Conservation (phyloP, 2,329 filamentous ascomycete species). For the Neocucurbitaria cava region DNA sequence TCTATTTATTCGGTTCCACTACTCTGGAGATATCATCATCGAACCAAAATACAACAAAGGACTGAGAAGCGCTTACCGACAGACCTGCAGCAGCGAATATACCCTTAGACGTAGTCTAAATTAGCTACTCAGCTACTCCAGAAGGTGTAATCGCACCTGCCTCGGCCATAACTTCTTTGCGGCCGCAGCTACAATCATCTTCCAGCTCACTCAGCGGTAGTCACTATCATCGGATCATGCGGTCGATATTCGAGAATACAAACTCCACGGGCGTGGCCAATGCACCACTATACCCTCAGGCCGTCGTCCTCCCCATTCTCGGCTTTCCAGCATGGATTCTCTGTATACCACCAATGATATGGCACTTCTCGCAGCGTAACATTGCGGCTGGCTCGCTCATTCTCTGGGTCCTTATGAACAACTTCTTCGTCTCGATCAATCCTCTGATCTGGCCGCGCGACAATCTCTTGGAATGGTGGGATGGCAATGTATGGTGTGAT, state of each 20-base stretch:
- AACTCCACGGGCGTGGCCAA: neutral
- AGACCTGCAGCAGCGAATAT: neutral
- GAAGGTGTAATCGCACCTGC: neutral
- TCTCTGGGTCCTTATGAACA: conserved; percentile 62
- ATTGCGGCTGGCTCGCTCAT: conserved; percentile 65
- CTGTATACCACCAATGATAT: conserved; percentile 63
- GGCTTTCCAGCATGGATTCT: conserved; percentile 60
- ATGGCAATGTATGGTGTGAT: conserved; percentile 68
- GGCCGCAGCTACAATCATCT: neutral
- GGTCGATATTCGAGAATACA: neutral
- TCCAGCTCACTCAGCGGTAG: too few species aligned
- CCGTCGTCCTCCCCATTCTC: conserved; percentile 57
- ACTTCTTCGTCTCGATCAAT: conserved; percentile 67
- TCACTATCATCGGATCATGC: neutral
- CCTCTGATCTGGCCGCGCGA: conserved; percentile 70
- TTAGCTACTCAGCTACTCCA: neutral
- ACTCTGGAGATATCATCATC: conserved; percentile 5
- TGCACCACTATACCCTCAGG: conserved; percentile 38
- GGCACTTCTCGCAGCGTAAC: conserved; percentile 68
- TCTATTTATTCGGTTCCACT: neutral
- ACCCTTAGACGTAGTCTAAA: neutral
- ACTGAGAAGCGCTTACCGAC: neutral
- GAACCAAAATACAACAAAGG: neutral
- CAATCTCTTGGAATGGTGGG: conserved; percentile 62
- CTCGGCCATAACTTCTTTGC: neutral